Base-by-base conservation (phyloP, 768 basidiomycete genomes). In the Mycena pura region DNA sequence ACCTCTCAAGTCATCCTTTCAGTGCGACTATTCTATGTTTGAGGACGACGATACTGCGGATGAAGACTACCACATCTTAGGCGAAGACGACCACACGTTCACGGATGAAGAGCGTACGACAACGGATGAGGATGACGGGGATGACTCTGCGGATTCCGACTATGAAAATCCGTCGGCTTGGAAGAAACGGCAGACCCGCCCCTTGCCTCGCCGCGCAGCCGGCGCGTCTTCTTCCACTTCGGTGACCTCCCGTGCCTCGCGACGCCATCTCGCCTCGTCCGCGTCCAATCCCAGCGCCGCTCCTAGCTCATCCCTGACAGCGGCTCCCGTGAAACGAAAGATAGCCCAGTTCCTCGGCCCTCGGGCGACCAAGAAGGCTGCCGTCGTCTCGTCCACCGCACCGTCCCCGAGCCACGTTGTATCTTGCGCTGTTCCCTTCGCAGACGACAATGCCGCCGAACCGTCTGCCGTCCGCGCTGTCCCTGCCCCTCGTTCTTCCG, bases 251-350 rank as follows among this genome's bases (percentile, higher is more conserved):
- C 27, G 19, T 36, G 21, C 57, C 25, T 3, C 47, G n/a, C 24
- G 27, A n/a, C n/a, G n/a, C n/a, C n/a, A n/a, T 13, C 28, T 41
- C 41, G 29, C 49, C 17, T 5, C 24, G 6, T 24, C 41, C 34
- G 19, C 31, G 5, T 36, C 28, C n/a, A n/a, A n/a, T 28, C 34
- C 59, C 9, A 3, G 39, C 40, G 25, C 57, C 17, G 0, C 29
- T 28, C 22, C 31, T 17, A 17, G n/a, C n/a, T n/a, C n/a, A n/a
- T n/a, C n/a, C n/a, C n/a, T n/a, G n/a, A n/a, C n/a, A n/a, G n/a
- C n/a, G n/a, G n/a, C 21, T 14, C 14, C 43, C 7, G 54, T 10
- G 36, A 60, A 52, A 44, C 49, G 49, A 49, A 59, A 50, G 48
- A 50, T 50, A 1, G 19, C 22, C 1, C 3, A 14, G 31, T 14